Evolutionary conservation across 345 rosid species (phyloP), one percentile per base, ranked within the genome.

Genomic region (Camelina sativa): DNA sequence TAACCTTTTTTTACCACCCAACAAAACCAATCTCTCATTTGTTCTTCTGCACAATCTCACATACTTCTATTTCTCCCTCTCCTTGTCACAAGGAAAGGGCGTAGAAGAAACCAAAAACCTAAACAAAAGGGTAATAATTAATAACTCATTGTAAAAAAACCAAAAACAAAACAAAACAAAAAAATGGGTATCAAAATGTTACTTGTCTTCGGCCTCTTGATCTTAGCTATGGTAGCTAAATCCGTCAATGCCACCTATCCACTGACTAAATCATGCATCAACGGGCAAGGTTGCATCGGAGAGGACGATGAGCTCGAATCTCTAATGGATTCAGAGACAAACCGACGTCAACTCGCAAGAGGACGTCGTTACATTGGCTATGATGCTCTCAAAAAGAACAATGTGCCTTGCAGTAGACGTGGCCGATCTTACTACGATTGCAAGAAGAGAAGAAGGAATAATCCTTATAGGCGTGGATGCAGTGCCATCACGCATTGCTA

Each of bases 341-440:
- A 55, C 35, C 79, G 82, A 10, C 78, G 84, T 10, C 74, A 76
- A 30, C 76, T 85, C 3, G 57, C 62, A 3, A 44, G 69, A 67
- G 68, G 70, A 55, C 40, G 76, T 2, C 79, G 81, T 57, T 80
- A 78, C 78, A 79, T 87, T 41, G 86, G 89, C 62, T 85, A 87
- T 15, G 69, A 15, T 1, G 88, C 85, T 40, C 71, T 85, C 10
- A 72, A 55, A 40, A 63, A 54, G 69, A 63, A 82, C 74, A 48
- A 61, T 11, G 76, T 81, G 4, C 91, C 91, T 7, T 85, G 89
- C 74, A 80, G 19, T 37, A 67, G 76, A 34, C 80, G 83, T 15
- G 89, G 91, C n/a, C 48, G 62, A 3, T 87, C 89, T 40, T 85
- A 84, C 78, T 87, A 87, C 53, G 83, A 83, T 57, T 87, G 91